Conservation (phyloP, 2,329 filamentous ascomycete genomes). For the Ophiostoma tasmaniense region DNA sequence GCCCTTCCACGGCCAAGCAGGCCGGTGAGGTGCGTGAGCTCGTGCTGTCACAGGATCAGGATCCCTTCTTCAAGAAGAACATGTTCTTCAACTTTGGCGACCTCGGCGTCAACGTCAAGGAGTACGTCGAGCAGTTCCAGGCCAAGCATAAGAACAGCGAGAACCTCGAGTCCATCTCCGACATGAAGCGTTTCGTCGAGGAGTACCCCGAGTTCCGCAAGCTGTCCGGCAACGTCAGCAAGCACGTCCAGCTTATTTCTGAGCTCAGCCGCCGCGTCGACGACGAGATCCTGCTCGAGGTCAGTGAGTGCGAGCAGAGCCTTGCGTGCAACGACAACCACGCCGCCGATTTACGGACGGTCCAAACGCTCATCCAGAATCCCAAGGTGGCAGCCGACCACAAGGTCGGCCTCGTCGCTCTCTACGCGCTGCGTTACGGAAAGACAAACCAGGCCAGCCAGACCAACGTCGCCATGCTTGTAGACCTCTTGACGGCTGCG, state of each 20-base stretch:
- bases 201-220: slow-evolving; percentile 98
- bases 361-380: slow-evolving; percentile 80
- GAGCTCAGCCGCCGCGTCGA: slow-evolving; percentile 85
- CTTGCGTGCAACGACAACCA: slow-evolving; percentile 96
- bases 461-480: slow-evolving; percentile 69
- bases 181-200: slow-evolving; percentile 99
- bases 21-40: slow-evolving; percentile 76
- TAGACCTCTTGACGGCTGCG: slow-evolving; percentile 76
- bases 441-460: slow-evolving; percentile 77
- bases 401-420: slow-evolving; percentile 80
- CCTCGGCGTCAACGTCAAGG: slow-evolving; percentile 90
- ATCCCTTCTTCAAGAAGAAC: slow-evolving; percentile 98
- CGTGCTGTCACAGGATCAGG: slow-evolving; percentile 90
- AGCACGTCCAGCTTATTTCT: slow-evolving; percentile 91
- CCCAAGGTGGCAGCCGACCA: slow-evolving; percentile 68
- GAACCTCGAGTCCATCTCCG: slow-evolving; percentile 91
- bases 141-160: slow-evolving; percentile 94
- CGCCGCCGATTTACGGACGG: slow-evolving; percentile 71
- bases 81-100: slow-evolving; percentile 99
- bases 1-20: slow-evolving; percentile 24
- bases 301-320: slow-evolving; percentile 94
- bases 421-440: slow-evolving; percentile 91
- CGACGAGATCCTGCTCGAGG: slow-evolving; percentile 80
- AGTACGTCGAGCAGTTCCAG: slow-evolving; percentile 97
- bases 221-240: slow-evolving; percentile 94